Base-by-base conservation (phyloP, 768 basidiomycete genomes). In the Dioszegia crocea region DNA sequence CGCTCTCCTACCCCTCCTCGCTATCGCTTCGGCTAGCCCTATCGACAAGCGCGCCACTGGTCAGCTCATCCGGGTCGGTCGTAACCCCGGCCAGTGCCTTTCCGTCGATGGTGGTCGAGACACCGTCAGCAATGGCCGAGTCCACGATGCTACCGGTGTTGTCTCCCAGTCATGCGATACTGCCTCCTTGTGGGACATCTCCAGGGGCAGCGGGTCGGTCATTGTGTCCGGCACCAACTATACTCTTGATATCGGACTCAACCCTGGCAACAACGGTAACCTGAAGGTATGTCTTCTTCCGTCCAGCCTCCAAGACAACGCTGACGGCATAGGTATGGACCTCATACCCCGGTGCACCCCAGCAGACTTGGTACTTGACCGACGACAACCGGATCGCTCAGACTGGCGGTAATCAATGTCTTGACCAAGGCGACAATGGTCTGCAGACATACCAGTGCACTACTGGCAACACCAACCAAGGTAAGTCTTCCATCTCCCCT, bases 391-490 rank as follows among this genome's bases (percentile, higher is more conserved):
- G 72, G 10, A 70, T 77, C 40, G 74, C 76, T 38, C 71, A 74
- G 63, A 73, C 70, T 8, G 71, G 71, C 41, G 75, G 75, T 10
- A 61, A 65, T 43, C 71, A 73, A 53, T 77, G 76, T 56, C 62
- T 73, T 19, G 69, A 71, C 56, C 60, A 70, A 40, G 66, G 67
- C 11, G 57, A 63, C 43, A 60, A 54, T 30, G 67, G 64, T 10
- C 56, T 61, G 4, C 72, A 75, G 61, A 73, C 72, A 1, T 73
- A 71, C 59, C 66, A 71, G 56, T 77, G 76, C 50, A 68, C 67
- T 9, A 67, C 71, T 29, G 63, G 66, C 23, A 74, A 71, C 61
- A 74, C 66, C 60, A 74, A 77, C 54, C 76, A 77, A 47, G 50
- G 67, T 69, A 38, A 40, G 67, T 62, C 40, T 45, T 31, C 3